Evolutionary conservation across 805 yeast genomes (phyloP), one percentile per base, ranked within the genome.

Genomic region (Huiozyma naganishii): DNA sequence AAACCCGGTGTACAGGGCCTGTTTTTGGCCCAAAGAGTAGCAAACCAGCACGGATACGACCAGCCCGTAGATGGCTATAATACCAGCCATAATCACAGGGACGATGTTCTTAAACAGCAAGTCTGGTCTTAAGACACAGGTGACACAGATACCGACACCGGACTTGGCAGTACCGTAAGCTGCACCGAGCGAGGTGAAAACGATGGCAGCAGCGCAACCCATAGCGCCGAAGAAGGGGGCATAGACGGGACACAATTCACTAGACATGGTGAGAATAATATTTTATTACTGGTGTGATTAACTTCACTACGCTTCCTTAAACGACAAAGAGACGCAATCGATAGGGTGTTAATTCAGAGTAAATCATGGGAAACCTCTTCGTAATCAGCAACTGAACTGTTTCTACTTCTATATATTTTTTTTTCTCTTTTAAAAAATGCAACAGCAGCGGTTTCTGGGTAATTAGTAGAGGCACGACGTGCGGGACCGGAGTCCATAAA

Each of bases 51-150:
- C 98, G 27, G 96, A 84, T 48, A 90, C 97, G 51, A 90, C 97
- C 63, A 90, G 73, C 47, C 98, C 98, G 67, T 90, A 90, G 72
- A 90, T 89, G 71, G 97, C 96, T 72, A 90, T 88, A 64, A 90
- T 90, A 90, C 98, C 98, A 52, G 97, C 97, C 97, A 90, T 90
- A 72, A 90, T 80, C 57, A 92, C 97, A 52, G 98, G 98, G 49
- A 90, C 95, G 59, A 89, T 82, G 72, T 85, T 85, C 72, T 80
- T 87, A 58, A 90, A 89, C 64, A 89, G 72, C 66, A 89, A 76
- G 66, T 90, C 98, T 55, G 98, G 98, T 81, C 96, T 86, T 66
- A 90, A 74, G 49, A 89, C 96, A 70, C 95, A 84, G 53, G 96
- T 87, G 65, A 95, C 98, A 73, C 96, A 90, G 65, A 90, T 89